Evolutionary conservation across 306 rosid genomes (phyloP), one percentile per base, ranked within the genome.

Genomic region (peach (Prunus persica)): DNA sequence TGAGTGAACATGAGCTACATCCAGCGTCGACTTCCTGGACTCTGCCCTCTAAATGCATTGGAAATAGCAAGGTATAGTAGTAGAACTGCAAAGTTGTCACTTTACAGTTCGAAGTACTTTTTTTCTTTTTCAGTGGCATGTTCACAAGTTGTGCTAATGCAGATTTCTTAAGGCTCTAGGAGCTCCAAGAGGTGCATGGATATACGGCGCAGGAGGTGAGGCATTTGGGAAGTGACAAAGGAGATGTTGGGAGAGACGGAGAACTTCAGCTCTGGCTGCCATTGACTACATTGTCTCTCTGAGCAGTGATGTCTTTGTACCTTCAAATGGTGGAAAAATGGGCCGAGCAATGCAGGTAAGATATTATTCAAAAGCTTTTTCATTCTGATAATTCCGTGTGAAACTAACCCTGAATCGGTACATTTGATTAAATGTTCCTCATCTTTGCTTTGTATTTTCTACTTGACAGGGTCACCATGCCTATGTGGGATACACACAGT

Each of bases 211-310:
- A 2, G 92, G 92, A 67, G 92, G 92, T 32, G 81, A 80, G 72
- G 87, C 88, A 19, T 88, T 88, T 67, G 88, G 92, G 22, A 84
- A 85, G 7, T 32, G 38, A 82, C 85, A 2, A 88, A 88, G 78
- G 84, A 86, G 63, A 82, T 38, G 82, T 73, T 86, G 81, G 88
- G 1, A 46, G 75, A 54, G 88, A 69, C 10, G 85, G 82, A 67
- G 88, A 88, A 15, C 88, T 11, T 88, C 92, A 51, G 86, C 87
- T 30, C 76, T 88, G 65, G 88, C 92, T 52, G 92, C 92, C 50
- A 82, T 81, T 7, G 92, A 88, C 88, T 86, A 86, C 80, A 80
- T 84, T 20, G 88, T 88, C 51, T 86, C 87, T 0, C 69, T 88
- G 58, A 88, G 89, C 70, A 84, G 92, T 15, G 73, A 86, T 22